phyloP scores from a whole-genome alignment of 1,284 basidiomycete species.

The Lentinula novae-zelandiae region DNA sequence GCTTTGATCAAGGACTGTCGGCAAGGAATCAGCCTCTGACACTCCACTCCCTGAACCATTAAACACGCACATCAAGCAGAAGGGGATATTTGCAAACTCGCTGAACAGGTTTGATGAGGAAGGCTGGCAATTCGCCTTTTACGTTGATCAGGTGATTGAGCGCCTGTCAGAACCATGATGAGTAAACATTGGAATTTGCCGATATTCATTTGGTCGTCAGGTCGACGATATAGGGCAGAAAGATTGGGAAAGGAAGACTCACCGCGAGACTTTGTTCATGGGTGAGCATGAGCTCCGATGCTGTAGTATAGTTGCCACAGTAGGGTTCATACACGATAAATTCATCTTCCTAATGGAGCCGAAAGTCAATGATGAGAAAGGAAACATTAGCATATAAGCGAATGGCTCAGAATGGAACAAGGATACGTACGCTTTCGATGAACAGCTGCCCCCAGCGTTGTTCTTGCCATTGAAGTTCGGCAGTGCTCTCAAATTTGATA shows the following conservation, averaged over 20 bases:
- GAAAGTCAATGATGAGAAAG: conserved; percentile 19
- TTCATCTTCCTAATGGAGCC: conserved; percentile 81
- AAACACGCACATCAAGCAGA: conserved; percentile 70
- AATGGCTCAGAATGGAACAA: conserved; percentile 30
- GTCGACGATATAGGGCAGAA: conserved; percentile 31
- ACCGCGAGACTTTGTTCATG: conserved; percentile 84
- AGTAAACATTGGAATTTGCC: conserved; percentile 28
- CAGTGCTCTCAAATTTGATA: conserved; percentile 87
- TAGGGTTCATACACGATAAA: conserved; percentile 97
- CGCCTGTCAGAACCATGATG: conserved; percentile 45
- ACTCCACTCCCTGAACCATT: conserved; percentile 16
- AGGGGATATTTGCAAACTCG: conserved; percentile 92
- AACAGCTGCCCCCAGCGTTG: conserved; percentile 89
- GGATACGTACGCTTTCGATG: conserved; percentile 65
- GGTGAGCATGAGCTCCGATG: conserved; percentile 81
- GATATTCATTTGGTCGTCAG: conserved; percentile 32
- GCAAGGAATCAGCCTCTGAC: conserved; percentile 14
- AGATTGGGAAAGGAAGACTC: conserved; percentile 32
- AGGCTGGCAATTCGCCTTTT: conserved; percentile 86
- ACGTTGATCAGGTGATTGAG: conserved; percentile 77
- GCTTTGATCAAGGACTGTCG: conserved; percentile 75
- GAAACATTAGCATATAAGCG: conserved; percentile 33
- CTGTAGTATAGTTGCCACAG: conserved; percentile 93
- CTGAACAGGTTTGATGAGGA: conserved; percentile 89
- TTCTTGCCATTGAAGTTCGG: conserved; percentile 80